These are phyloP conservation scores for Closterium sp. DNA, from an alignment of 139 green algal species.

Conservation along the genomic window DNA sequence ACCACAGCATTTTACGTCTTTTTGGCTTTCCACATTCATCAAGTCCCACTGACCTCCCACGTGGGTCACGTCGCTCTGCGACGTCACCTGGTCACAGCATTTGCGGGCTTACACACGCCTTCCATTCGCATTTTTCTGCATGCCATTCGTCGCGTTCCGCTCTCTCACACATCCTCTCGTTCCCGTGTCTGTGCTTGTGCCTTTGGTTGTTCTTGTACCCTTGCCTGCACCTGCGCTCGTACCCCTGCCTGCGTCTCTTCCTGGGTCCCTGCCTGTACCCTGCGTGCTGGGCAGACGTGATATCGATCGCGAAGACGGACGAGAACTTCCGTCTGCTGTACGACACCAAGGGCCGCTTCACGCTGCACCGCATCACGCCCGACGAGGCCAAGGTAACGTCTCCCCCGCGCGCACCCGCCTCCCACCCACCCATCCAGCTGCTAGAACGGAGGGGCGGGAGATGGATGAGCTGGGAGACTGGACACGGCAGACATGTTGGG, in stretches of 20 bases:
- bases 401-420: not conserved
- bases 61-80: too few species aligned
- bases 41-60: too few species aligned
- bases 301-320: slow-evolving; percentile 94
- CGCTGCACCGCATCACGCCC: slow-evolving; percentile 90
- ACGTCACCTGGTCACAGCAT: too few species aligned
- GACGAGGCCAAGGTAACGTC: slow-evolving; percentile 73
- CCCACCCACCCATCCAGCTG: too few species aligned
- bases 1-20: too few species aligned
- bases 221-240: not conserved
- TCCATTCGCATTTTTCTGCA: too few species aligned
- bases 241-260: not conserved
- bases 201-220: not conserved
- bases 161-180: not conserved
- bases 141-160: too few species aligned
- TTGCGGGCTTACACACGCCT: too few species aligned
- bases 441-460: too few species aligned
- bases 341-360: slow-evolving; percentile 97
- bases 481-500: too few species aligned
- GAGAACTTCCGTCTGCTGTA: slow-evolving; percentile 89
- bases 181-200: not conserved
- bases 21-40: too few species aligned
- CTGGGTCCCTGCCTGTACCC: not conserved
- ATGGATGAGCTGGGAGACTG: too few species aligned
- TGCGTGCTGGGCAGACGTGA: slow-evolving; percentile 69